These are phyloP conservation scores for Thyridium curvatum DNA, from an alignment of 2,329 filamentous ascomycete species.

Conservation along the genomic window DNA sequence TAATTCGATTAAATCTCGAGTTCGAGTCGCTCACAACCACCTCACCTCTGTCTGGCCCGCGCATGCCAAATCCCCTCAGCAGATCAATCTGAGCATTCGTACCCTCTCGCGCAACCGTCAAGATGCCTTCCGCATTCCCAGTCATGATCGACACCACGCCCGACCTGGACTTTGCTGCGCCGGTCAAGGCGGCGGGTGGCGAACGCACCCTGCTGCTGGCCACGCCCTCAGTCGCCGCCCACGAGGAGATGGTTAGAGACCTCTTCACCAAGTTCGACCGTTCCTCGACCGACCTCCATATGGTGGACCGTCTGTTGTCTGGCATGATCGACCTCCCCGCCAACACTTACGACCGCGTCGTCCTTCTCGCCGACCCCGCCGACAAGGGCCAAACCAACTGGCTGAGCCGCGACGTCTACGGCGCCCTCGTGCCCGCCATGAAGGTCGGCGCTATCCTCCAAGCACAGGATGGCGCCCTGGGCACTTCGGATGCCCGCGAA, in stretches of 20 bases:
- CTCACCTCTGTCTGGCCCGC: too few relatives aligned
- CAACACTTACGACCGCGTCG: constrained; percentile 74
- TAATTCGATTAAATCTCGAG: too few relatives aligned
- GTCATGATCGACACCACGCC: too few relatives aligned
- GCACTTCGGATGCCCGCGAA: constrained; percentile 57
- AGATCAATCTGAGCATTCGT: too few relatives aligned
- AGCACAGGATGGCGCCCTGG: constrained; percentile 61
- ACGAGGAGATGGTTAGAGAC: constrained; percentile 69
- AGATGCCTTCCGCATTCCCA: too few relatives aligned
- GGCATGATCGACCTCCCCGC: constrained; percentile 73
- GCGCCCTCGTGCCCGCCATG: constrained; percentile 62
- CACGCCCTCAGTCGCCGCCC: constrained; percentile 81
- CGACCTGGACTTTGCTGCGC: too few relatives aligned
- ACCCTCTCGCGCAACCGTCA: too few relatives aligned
- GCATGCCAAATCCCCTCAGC: too few relatives aligned
- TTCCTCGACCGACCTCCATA: constrained; percentile 79
- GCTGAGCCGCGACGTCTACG: constrained; percentile 56
- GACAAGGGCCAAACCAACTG: constrained; percentile 56
- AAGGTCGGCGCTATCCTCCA: constrained; percentile 61
- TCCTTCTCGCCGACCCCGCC: constrained; percentile 73
- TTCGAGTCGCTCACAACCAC: too few relatives aligned
- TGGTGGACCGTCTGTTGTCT: constrained; percentile 87
- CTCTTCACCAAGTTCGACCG: constrained; percentile 71
- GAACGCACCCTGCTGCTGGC: constrained; percentile 47
- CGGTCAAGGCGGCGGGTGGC: too few relatives aligned